Base-by-base conservation (phyloP, 495 filamentous ascomycete genomes). In the Patellaria atrata region DNA sequence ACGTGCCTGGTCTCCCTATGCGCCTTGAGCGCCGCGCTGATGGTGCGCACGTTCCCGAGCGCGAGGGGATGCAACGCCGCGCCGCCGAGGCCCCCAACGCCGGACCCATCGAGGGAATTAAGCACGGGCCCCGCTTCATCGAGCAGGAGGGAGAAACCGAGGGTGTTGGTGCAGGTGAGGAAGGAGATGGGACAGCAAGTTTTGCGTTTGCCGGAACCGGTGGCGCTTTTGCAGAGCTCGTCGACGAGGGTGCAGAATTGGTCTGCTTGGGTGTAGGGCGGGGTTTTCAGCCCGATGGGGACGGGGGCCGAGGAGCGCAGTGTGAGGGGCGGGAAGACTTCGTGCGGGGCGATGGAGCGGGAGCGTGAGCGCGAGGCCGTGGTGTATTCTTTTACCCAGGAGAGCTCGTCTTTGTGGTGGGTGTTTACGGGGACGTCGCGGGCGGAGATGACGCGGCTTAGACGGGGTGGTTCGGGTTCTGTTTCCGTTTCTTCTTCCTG, bases 101-200 rank as follows among this genome's bases (percentile, higher is more conserved):
- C 75, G 0, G 45, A 48, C 1, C 63, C 67, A 1, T 57, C 61
- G 0, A 63, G 59, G 0, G 54, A 61, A 2, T 54, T 43, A 17
- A 62, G 38, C 12, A 61, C 52, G 12, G 57, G 49, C 3, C 20
- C 12, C n/a, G 33, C 24, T 35, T 22, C 27, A 6, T 46, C 33
- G 16, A 79, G 50, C 5, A 78, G 53, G 2, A 83, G 58, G 34
- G 67, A 79, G 5, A 62, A 68, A 1, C 79, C 78, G 1, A 83
- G 68, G 5, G 77, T 82, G 43, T 83, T 83, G 11, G 70, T 76
- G 3, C 76, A 64, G 4, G 77, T 81, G 40, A 83, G 59, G 54
- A 83, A 82, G 18, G 57, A 60, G 1, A 79, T 50, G 0, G 61
- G 60, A 40, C 61, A 63, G 4, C 17, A 23, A 3, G 26, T 16